phyloP scores from a whole-genome alignment of 2,329 filamentous ascomycete genomes.

The Biscogniauxia mediterranea region DNA sequence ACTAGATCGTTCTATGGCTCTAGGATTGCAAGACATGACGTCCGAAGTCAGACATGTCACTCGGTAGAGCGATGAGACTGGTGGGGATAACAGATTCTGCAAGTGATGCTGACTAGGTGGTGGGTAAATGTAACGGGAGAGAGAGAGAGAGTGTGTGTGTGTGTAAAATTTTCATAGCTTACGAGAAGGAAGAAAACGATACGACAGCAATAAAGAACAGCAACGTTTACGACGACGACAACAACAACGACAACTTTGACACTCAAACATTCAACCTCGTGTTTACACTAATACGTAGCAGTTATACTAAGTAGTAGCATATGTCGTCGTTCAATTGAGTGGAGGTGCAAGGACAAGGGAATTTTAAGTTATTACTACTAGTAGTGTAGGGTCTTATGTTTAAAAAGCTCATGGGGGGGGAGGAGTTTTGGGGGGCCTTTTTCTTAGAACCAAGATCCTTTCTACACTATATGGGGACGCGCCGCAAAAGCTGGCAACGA shows the following conservation, averaged over 20 bases:
- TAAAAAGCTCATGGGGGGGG: constrained; percentile 4
- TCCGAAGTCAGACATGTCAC: not conserved
- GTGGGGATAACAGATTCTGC: not conserved
- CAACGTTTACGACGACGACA: no score
- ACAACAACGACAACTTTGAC: no score
- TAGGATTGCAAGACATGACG: not conserved
- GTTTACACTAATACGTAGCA: not conserved
- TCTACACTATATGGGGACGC: constrained; percentile 10
- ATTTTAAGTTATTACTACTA: constrained; percentile 5
- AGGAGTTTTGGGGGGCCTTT: no score
- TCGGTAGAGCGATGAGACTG: not conserved
- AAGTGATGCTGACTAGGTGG: not conserved
- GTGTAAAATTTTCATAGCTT: no score
- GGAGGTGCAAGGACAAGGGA: constrained; percentile 15
- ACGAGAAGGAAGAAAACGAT: no score
- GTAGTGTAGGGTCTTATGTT: constrained; percentile 3
- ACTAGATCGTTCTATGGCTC: not conserved
- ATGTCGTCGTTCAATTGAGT: constrained; percentile 3
- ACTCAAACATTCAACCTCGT: no score
- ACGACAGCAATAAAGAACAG: no score
- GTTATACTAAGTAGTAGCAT: not conserved
- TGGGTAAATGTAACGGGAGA: no score
- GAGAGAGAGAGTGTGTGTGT: no score
- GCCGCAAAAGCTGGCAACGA: constrained; percentile 8
- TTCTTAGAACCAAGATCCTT: constrained; percentile 23